A percentile compares a stretch with the other conserved stretches of the same genome.
phyloP scores from a whole-genome alignment of 1,284 basidiomycete species.

The Puccinia hordei region DNA sequence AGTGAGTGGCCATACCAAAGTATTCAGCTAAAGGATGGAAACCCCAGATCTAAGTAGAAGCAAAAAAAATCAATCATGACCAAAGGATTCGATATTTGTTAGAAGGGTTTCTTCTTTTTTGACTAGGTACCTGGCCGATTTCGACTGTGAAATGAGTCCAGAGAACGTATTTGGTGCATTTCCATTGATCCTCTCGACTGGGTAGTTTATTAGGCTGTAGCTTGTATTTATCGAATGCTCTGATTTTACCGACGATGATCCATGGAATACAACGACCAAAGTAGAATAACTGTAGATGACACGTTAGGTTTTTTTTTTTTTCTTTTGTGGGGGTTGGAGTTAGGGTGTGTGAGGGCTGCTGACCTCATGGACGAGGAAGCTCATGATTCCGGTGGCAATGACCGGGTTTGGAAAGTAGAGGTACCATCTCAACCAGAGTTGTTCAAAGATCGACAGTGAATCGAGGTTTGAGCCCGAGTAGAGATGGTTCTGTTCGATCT shows the following conservation, averaged over 20 bases:
- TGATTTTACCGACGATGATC: slow-evolving; percentile 92
- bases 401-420: slow-evolving; percentile 72
- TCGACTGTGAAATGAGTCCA: slow-evolving; percentile 96
- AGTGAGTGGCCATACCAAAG: slow-evolving; percentile 87
- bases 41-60: slow-evolving; percentile 74
- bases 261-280: slow-evolving; percentile 93
- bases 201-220: slow-evolving; percentile 80
- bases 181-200: slow-evolving; percentile 82
- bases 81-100: background rate
- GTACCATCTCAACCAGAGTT: slow-evolving; percentile 66
- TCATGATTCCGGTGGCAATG: slow-evolving; percentile 90
- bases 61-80: slow-evolving; percentile 1
- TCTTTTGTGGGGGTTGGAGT: slow-evolving; percentile 48
- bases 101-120: no score
- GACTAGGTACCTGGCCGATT: slow-evolving; percentile 71
- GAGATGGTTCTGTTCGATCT: slow-evolving; percentile 56
- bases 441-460: slow-evolving; percentile 73
- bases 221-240: slow-evolving; percentile 93
- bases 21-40: slow-evolving; percentile 92
- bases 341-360: slow-evolving; percentile 56
- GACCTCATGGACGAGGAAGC: slow-evolving; percentile 91
- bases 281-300: slow-evolving; percentile 86
- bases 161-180: slow-evolving; percentile 91
- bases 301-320: slow-evolving; percentile 38
- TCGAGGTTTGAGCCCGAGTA: slow-evolving; percentile 65